Evolutionary conservation across 2,329 filamentous ascomycete species (phyloP).

Genomic region (Phialophora macrospora): DNA sequence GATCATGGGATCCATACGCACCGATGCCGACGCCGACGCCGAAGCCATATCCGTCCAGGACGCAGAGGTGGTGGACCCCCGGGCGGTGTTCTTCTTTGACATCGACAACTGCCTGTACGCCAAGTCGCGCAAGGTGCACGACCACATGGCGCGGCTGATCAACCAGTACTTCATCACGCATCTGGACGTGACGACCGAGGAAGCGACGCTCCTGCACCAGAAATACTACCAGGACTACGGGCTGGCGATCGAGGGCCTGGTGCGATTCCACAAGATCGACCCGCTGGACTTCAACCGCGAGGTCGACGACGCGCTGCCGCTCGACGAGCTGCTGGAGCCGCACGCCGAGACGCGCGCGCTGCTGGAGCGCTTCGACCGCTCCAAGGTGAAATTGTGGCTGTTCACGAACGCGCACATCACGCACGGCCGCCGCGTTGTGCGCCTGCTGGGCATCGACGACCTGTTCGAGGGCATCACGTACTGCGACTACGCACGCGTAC

Average conservation of each 20-base stretch:
- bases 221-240: constrained; percentile 97
- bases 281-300: constrained; percentile 91
- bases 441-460: constrained; percentile 79
- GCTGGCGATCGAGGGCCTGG: constrained; percentile 92
- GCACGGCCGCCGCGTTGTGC: constrained; percentile 81
- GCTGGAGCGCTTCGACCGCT: constrained; percentile 79
- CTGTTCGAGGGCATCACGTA: constrained; percentile 94
- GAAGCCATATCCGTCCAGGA: background rate
- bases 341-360: constrained; percentile 74
- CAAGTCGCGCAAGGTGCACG: constrained; percentile 81
- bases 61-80: constrained; percentile 18
- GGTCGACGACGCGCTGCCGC: constrained; percentile 90
- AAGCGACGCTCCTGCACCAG: constrained; percentile 83
- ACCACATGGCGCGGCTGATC: constrained; percentile 86
- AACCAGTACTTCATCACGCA: constrained; percentile 69
- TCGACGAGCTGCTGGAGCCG: constrained; percentile 82
- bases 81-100: constrained; percentile 74
- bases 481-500: constrained; percentile 79
- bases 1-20: constrained; percentile 27
- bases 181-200: constrained; percentile 72
- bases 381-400: constrained; percentile 87
- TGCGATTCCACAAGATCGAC: constrained; percentile 92
- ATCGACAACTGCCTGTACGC: constrained; percentile 98
- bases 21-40: background rate
- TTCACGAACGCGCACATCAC: constrained; percentile 95